Percentiles rank a stretch among this genome's conserved stretches.
Conservation (phyloP, 225 moss, liverwort and hornwort genomes). For the Lunularia cruciata region DNA sequence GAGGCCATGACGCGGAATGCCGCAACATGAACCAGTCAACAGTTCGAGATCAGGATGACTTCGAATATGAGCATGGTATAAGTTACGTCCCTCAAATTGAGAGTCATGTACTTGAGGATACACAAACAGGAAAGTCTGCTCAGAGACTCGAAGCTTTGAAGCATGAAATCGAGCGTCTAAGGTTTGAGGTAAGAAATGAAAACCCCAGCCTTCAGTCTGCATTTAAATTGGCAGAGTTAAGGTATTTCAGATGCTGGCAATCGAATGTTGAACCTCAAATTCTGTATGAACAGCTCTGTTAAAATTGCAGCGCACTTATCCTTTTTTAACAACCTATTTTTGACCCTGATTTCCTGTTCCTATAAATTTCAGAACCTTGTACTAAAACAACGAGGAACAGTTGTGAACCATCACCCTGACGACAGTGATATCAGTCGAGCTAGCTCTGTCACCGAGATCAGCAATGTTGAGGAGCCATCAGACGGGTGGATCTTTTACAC, state of each 20-base stretch:
- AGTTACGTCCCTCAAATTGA: not conserved
- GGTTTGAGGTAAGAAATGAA: conserved; percentile 22
- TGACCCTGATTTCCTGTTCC: too few species aligned
- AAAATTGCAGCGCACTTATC: too few species aligned
- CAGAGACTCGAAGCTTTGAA: conserved; percentile 11
- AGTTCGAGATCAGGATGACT: not conserved
- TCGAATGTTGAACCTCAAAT: too few species aligned
- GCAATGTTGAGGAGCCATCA: conserved; percentile 6
- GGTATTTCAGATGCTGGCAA: too few species aligned
- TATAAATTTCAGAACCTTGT: conserved; percentile 25
- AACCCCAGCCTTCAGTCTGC: not conserved
- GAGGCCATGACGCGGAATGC: not conserved
- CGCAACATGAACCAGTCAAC: conserved; percentile 1
- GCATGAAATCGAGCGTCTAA: conserved; percentile 26
- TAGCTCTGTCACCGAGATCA: conserved; percentile 16
- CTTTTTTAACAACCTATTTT: too few species aligned
- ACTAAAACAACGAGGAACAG: conserved; percentile 10
- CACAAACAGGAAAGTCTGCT: not conserved
- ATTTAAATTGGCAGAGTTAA: too few species aligned
- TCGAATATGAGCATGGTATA: not conserved
- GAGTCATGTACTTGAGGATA: not conserved
- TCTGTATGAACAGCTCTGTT: too few species aligned
- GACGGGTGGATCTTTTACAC: conserved; percentile 4
- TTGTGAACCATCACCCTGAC: not conserved
- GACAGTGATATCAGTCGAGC: conserved; percentile 5